Evolutionary conservation across 2,329 filamentous ascomycete species (phyloP), one percentile per base, ranked within the genome.

Genomic region (Aspergillus sp.): DNA sequence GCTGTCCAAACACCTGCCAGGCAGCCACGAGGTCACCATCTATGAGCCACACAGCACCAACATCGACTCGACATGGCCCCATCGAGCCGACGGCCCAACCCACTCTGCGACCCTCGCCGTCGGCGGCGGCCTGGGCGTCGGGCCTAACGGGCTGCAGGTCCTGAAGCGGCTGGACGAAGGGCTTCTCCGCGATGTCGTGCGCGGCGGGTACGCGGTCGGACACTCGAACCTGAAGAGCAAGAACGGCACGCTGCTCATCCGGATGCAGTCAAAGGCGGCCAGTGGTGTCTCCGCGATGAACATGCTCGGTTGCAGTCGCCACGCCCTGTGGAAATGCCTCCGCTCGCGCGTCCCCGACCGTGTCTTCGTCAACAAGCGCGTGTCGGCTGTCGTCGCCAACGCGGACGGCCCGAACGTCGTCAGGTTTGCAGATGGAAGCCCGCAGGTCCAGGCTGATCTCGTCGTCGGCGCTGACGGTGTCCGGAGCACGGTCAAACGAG

Each of bases 401-500:
- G 6, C 44, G 4, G 29, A 51, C 10, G 49, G 44, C 1, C 45
- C 35, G 8, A 53, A 55, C 32, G 14, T 47, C 5, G 39, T 63
- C 7, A 38, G 40, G 2, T 65, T 66, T 37, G 44, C 39, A 1
- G 60, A 63, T 37, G 53, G 47, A 1, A 57, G 48, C 31, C 12
- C 41, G 0, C 41, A 55, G 11, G 44, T 47, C 7, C 48, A 58
- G 26, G 61, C 55, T 4, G 63, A 66, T 46, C 43, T 67, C 15
- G 48, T 67, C 2, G 55, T 67, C 30, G 63, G 63, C 4, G 59
- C 62, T 0, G 64, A 67, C 44, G 64, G 64, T 0, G 30, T 66
- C 11, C 53, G 55, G 29, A 61, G 60, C 29, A 51, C 47, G 0
- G 50, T 51, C 2, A 60, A 57, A 34, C 51, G 38, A 22, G 54